phyloP scores from a whole-genome alignment of 169 alveolate genomes.

The Eimeria acervulina region DNA sequence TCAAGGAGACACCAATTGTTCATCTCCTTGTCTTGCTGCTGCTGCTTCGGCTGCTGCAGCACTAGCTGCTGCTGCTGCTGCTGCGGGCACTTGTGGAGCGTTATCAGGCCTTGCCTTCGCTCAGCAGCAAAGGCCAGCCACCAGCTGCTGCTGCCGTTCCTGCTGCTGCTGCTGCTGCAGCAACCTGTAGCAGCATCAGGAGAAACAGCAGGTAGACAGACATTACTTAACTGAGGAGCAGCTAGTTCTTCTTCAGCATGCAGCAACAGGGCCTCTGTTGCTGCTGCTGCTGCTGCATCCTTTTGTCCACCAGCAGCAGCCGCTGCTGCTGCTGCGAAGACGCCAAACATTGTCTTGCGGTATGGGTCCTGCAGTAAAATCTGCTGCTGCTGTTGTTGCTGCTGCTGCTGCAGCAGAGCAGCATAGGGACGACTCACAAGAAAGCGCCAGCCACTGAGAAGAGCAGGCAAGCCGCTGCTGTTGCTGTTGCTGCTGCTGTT shows the following conservation, averaged over 20 bases:
- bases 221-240: constrained; percentile 19
- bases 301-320: constrained; percentile 6
- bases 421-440: constrained; percentile 51
- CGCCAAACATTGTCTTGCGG: constrained; percentile 9
- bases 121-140: constrained; percentile 66
- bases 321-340: background rate
- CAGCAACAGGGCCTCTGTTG: constrained; percentile 46
- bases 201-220: constrained; percentile 1
- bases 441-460: constrained; percentile 55
- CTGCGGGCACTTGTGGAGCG: constrained; percentile 32
- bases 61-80: constrained; percentile 33
- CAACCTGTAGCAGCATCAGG: background rate
- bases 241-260: constrained; percentile 66
- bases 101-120: constrained; percentile 11
- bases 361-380: background rate
- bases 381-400: constrained; percentile 69
- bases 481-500: constrained; percentile 36
- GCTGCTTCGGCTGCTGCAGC: constrained; percentile 58
- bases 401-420: constrained; percentile 59
- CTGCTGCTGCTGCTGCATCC: background rate
- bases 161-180: constrained; percentile 64
- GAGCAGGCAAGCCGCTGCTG: constrained; percentile 52
- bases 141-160: constrained; percentile 60
- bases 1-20: background rate
- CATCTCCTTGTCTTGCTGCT: background rate